Base-by-base conservation (phyloP, 805 yeast genomes). In the Citeromyces nyonsensis region DNA sequence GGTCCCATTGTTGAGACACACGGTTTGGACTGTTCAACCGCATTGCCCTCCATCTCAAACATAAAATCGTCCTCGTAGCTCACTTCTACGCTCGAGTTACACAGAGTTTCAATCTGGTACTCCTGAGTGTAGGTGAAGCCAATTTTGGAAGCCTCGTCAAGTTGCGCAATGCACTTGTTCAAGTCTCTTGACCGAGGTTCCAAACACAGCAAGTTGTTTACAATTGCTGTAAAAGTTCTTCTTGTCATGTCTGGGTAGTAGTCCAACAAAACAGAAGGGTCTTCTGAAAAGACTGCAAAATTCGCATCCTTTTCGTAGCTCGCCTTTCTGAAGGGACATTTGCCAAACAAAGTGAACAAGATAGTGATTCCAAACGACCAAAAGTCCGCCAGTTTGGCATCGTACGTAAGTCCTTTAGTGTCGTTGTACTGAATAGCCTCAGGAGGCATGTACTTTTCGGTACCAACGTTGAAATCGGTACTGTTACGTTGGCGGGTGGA, bases 381-480 rank as follows among this genome's bases (percentile, higher is more conserved):
- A 40, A 56, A 53, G 50, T 69, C 76, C n/a, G 69, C 62, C 29
- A 47, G 52, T 35, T 50, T 53, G 24, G 69, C 52, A 42, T 65
- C 66, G 38, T 65, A 64, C 7, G 15, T 20, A 10, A 38, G 28
- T n/a, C 28, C 28, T 10, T 29, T 33, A 8, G 12, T 26, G 9
- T 28, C 29, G 3, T 12, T n/a, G 10, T 27, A 33, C 20, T 33
- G 31, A 10, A 32, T 14, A 18, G 54, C 51, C 44, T 69, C 76
- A 1, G 75, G 76, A 0, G 76, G 67, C 72, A 69, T 66, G 43
- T 67, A 69, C 40, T 66, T 63, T 41, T 69, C 73, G n/a, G 74
- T 67, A 25, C 76, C 76, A 26, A 69, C 69, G 40, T 54, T 52
- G 33, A 52, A 53, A 35, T 56, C 61, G 6, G 42, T 38, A 32